A percentile compares a stretch with the other conserved stretches of the same genome.
These are phyloP conservation scores for Penicillium cosmopolitanum DNA, from an alignment of 495 filamentous ascomycete species.

Conservation along the genomic window DNA sequence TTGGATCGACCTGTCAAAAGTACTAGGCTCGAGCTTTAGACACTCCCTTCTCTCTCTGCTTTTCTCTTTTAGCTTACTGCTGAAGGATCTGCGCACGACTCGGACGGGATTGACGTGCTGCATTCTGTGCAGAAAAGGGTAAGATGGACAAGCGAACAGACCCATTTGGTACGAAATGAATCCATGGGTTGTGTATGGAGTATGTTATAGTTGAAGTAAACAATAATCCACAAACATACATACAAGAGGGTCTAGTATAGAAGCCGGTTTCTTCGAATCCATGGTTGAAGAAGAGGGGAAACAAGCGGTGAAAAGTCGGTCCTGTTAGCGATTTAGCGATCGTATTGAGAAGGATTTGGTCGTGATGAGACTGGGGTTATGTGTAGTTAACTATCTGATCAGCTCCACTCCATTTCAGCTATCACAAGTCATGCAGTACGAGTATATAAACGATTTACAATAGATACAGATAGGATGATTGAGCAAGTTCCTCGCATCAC, in stretches of 20 bases:
- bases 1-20: constrained; percentile 27
- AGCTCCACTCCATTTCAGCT: not conserved
- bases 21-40: constrained; percentile 16
- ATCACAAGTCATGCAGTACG: constrained; percentile 5
- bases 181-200: constrained; percentile 4
- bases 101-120: constrained; percentile 9
- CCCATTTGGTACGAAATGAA: not conserved
- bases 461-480: constrained; percentile 2
- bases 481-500: not conserved
- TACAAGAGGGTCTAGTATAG: not conserved
- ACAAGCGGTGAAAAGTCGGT: constrained; percentile 5
- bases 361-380: constrained; percentile 28
- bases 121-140: constrained; percentile 2
- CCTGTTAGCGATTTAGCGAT: not conserved
- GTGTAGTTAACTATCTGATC: constrained; percentile 29
- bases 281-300: constrained; percentile 9
- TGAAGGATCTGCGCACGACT: constrained; percentile 19
- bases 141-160: not conserved
- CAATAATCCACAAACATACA: not conserved
- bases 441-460: not conserved
- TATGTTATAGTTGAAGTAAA: not conserved
- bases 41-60: not conserved
- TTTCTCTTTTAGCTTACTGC: constrained; percentile 1
- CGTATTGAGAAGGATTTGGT: not conserved
- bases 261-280: not conserved